A percentile compares a stretch with the other conserved stretches of the same genome.
These are phyloP conservation scores for Termitomyces sp. DNA, from an alignment of 768 basidiomycete genomes.

Conservation along the genomic window DNA sequence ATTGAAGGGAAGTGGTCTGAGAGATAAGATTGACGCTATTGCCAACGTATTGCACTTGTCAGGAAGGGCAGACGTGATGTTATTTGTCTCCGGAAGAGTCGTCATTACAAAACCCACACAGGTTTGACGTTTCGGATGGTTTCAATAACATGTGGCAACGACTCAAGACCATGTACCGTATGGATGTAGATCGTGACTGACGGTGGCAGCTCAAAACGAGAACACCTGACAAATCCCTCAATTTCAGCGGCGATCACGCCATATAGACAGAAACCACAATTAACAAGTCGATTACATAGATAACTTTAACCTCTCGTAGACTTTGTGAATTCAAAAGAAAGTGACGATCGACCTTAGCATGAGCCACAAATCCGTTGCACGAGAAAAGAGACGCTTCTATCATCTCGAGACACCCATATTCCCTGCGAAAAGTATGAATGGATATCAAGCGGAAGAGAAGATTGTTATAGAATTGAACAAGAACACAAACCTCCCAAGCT, in stretches of 20 bases:
- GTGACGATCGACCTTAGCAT: not conserved
- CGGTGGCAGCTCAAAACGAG: not conserved
- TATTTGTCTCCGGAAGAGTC: not conserved
- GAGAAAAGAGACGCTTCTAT: slow-evolving; percentile 2
- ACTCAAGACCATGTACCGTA: not conserved
- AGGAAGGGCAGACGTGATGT: not conserved
- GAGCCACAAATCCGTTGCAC: slow-evolving; percentile 1
- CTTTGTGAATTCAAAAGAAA: not conserved
- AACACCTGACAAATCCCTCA: not conserved
- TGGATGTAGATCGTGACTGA: not conserved
- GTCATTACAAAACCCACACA: not conserved
- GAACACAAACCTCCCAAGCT: slow-evolving; percentile 26
- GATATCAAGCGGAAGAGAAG: not conserved
- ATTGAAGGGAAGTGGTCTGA: not conserved
- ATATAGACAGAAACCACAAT: not conserved
- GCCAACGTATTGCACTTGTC: not conserved
- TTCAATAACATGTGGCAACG: not conserved
- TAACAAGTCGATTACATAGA: too few species aligned
- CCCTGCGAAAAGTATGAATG: slow-evolving; percentile 2
- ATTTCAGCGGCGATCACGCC: too few species aligned
- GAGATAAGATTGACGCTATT: not conserved
- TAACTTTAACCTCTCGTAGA: not conserved
- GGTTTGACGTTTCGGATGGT: not conserved
- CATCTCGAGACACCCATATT: slow-evolving; percentile 10
- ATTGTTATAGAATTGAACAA: not conserved